phyloP scores from a whole-genome alignment of 2,329 filamentous ascomycete species.

The Botryotinia globosa region DNA sequence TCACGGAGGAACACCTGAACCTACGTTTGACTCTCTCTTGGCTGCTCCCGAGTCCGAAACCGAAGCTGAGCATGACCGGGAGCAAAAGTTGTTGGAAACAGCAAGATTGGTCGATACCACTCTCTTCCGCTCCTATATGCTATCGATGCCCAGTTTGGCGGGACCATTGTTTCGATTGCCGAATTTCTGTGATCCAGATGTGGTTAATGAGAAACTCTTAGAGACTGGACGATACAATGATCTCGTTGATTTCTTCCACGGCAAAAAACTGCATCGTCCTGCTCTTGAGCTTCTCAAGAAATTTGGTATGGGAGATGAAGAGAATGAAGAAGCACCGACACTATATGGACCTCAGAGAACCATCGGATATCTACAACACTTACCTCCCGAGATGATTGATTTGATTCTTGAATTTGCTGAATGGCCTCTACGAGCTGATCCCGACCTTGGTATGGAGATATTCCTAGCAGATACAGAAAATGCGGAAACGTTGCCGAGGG shows the following conservation, averaged over 20 bases:
- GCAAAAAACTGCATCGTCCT: slow-evolving; percentile 87
- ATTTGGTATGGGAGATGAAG: slow-evolving; percentile 64
- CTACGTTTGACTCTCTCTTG: slow-evolving; percentile 56
- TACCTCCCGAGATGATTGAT: slow-evolving; percentile 84
- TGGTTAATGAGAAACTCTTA: slow-evolving; percentile 89
- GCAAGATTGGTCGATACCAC: slow-evolving; percentile 90
- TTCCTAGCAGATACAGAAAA: slow-evolving; percentile 94
- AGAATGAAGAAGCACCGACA: slow-evolving; percentile 49
- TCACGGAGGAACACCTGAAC: slow-evolving; percentile 46
- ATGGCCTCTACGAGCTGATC: slow-evolving; percentile 76
- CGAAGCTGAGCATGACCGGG: slow-evolving; percentile 55
- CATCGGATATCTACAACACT: slow-evolving; percentile 82
- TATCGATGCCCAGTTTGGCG: slow-evolving; percentile 78
- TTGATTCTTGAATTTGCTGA: slow-evolving; percentile 87
- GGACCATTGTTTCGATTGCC: slow-evolving; percentile 90
- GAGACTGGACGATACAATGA: slow-evolving; percentile 88
- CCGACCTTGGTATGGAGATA: slow-evolving; percentile 81
- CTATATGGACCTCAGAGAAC: slow-evolving; percentile 82
- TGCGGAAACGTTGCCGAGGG: slow-evolving; percentile 80
- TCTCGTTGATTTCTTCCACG: slow-evolving; percentile 95
- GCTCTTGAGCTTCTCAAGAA: slow-evolving; percentile 78
- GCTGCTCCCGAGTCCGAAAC: slow-evolving; percentile 41
- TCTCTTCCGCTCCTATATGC: slow-evolving; percentile 93
- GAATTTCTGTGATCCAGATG: slow-evolving; percentile 95
- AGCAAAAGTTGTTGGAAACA: slow-evolving; percentile 68